Base-by-base conservation (phyloP, 371 early-diverging fungal genomes). In the Mucor velutinosus region DNA sequence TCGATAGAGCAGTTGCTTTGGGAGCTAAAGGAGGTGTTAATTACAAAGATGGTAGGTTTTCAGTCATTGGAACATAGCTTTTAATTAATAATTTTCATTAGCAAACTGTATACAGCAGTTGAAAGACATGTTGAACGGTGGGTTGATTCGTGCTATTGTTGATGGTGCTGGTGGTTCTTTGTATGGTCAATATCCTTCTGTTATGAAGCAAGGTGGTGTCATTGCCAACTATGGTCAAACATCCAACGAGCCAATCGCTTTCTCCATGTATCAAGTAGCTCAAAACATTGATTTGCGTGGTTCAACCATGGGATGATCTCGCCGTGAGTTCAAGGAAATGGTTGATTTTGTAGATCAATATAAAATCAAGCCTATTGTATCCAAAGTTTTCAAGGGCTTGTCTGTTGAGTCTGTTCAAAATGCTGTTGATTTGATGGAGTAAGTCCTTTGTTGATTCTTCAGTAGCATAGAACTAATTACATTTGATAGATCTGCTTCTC, bases 11-110 rank as follows among this genome's bases (percentile, higher is more conserved):
- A 12, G 68, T 88, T 19, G 71, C 76, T n/a, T 65, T 91, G 17
- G 92, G 92, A 32, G 92, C 91, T 3, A 79, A 74, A 49, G 91
- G 91, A 5, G 92, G 91, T 8, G 86, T 89, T 47, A 88, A 88
- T 62, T 92, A 92, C 66, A 89, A 79, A 72, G 84, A 87, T 63
- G 84, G 89, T 88, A 80, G 61, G 70, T 61, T 61, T 25, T 27
- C n/a, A 30, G 19, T 47, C 25, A 29, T 29, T 15, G 25, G 14
- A 7, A 53, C 14, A 17, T 21, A 12, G 14, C 12, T 10, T 29
- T 39, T 59, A 41, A n/a, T 62, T 11, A 55, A 41, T 62, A n/a
- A 62, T 25, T 14, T 37, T 37, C 14, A 14, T 6, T 72, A 89
- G 89, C 69, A 10, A 83, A 84, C 29, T 87, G 86, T 82, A 72